A percentile compares a stretch with the other conserved stretches of the same genome.
phyloP scores from a whole-genome alignment of 2,329 filamentous ascomycete genomes.

The Fusarium tricinctum region DNA sequence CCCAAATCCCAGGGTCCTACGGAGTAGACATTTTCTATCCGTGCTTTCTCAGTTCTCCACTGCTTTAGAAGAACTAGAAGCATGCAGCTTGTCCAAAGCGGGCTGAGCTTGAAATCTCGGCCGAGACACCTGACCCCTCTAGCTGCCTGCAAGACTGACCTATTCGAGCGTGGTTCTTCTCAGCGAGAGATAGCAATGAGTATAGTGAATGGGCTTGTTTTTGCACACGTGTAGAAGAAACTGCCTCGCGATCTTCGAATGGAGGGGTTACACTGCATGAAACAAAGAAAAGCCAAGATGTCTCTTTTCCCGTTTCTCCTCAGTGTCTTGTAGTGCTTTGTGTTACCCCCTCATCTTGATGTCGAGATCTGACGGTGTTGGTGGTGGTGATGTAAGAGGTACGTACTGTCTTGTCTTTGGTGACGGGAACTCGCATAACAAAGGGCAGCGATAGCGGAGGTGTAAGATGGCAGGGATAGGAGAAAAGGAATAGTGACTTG shows the following conservation, averaged over 20 bases:
- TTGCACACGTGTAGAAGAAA: conserved; percentile 25
- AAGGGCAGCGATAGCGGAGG: too few species aligned
- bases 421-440: too few species aligned
- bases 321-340: background rate
- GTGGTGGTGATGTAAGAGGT: background rate
- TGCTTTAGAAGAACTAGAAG: conserved; percentile 24
- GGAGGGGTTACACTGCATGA: conserved; percentile 9
- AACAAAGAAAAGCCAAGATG: conserved; percentile 8
- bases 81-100: conserved; percentile 42
- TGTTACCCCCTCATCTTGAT: conserved; percentile 11
- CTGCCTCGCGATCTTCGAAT: conserved; percentile 8
- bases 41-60: conserved; percentile 9
- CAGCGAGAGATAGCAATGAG: background rate
- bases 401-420: background rate
- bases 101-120: conserved; percentile 41
- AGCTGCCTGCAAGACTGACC: conserved; percentile 19
- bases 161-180: conserved; percentile 7
- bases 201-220: background rate
- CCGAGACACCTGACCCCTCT: conserved; percentile 42
- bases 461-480: background rate
- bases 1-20: conserved; percentile 16
- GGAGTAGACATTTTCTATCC: conserved; percentile 3
- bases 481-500: background rate
- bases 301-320: conserved; percentile 37
- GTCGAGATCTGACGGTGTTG: background rate